These are phyloP conservation scores for Prunus padus DNA, from an alignment of 306 rosid genomes.

Conservation along the genomic window DNA sequence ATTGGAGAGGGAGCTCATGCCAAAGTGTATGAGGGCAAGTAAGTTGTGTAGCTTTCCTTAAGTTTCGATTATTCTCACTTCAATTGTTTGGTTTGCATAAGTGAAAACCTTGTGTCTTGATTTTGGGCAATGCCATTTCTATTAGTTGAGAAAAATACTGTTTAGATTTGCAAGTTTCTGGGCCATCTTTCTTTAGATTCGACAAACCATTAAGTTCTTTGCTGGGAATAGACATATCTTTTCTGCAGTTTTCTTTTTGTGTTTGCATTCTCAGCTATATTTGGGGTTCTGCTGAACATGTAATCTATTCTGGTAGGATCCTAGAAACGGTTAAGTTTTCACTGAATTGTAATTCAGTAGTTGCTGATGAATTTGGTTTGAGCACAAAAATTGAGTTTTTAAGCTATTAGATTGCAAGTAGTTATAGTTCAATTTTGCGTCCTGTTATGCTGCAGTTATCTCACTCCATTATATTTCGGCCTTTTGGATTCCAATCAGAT, in stretches of 20 bases:
- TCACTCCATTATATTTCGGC: constrained; percentile 20
- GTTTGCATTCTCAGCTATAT: neutral
- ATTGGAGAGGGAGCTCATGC: constrained; percentile 99
- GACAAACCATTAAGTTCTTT: neutral
- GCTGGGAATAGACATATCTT: neutral
- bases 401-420: constrained; percentile 11
- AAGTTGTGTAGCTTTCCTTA: constrained; percentile 31
- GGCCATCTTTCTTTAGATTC: constrained; percentile 4
- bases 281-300: constrained; percentile 11
- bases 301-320: constrained; percentile 6
- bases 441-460: constrained; percentile 19
- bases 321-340: neutral
- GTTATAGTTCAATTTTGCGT: constrained; percentile 1
- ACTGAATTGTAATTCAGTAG: neutral
- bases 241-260: neutral
- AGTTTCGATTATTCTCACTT: constrained; percentile 15
- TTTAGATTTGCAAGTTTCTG: constrained; percentile 16
- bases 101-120: constrained; percentile 27
- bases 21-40: constrained; percentile 94
- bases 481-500: constrained; percentile 46
- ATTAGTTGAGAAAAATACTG: neutral
- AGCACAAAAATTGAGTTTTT: constrained; percentile 4
- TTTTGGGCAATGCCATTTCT: constrained; percentile 28
- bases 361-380: constrained; percentile 21
- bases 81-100: constrained; percentile 13